Conservation (phyloP, 2,329 filamentous ascomycete genomes). For the Ceratocystis huliohia region DNA sequence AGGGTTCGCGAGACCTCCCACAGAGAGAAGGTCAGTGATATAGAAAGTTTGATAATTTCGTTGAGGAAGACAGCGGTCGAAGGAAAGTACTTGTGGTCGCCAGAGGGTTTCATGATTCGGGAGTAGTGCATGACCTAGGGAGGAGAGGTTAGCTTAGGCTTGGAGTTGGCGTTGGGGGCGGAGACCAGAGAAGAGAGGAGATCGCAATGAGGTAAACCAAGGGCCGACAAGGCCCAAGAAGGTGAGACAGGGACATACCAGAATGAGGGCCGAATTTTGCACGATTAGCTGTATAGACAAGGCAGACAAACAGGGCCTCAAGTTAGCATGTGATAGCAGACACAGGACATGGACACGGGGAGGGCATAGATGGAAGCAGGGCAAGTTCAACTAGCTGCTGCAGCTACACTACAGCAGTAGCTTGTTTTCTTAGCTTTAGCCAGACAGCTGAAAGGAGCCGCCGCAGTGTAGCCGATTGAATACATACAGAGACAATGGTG, state of each 20-base stretch:
- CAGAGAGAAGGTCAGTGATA: slow-evolving; percentile 75
- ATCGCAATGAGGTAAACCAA: neutral
- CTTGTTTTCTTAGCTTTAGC: too few relatives aligned
- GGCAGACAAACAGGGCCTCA: neutral
- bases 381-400: neutral
- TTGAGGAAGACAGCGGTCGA: slow-evolving; percentile 91
- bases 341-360: neutral
- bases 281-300: slow-evolving; percentile 46
- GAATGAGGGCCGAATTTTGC: slow-evolving; percentile 62
- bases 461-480: neutral
- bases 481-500: slow-evolving; percentile 18
- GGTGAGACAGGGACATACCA: slow-evolving; percentile 36
- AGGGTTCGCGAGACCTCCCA: slow-evolving; percentile 72
- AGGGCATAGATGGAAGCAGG: neutral
- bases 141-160: slow-evolving; percentile 14
- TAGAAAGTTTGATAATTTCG: slow-evolving; percentile 77
- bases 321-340: slow-evolving; percentile 11
- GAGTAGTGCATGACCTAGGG: slow-evolving; percentile 83
- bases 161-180: neutral
- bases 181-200: neutral
- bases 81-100: slow-evolving; percentile 79
- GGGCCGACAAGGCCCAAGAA: neutral
- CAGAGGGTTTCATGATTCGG: slow-evolving; percentile 72
- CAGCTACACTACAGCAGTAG: neutral
- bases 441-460: too few relatives aligned